Evolutionary conservation across 2,329 filamentous ascomycete genomes (phyloP), one percentile per base, ranked within the genome.

Genomic region (Penicillium sp.): DNA sequence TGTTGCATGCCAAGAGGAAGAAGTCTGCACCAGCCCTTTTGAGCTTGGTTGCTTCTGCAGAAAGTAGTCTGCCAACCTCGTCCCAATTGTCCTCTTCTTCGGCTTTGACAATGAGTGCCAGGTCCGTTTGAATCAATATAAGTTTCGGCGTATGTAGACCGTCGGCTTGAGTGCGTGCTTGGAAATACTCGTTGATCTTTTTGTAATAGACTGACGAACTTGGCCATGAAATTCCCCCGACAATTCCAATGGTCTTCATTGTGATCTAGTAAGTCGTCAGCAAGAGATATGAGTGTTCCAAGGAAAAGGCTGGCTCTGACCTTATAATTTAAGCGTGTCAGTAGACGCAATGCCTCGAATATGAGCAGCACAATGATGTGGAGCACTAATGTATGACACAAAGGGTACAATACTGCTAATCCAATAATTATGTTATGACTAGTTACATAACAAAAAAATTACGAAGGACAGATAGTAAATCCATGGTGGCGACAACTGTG

Each of bases 1-100:
- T 54, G 13, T 54, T 54, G 47, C 46, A 51, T 9, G 47, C 52
- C 10, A 54, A 7, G 4, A 54, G 18, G 27, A 50, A 21, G 23
- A 54, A 45, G 13, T 54, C 47, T 3, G 47, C 47, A 1, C 47
- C 26, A 23, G 36, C 51, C 40, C 45, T 10, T 36, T 42, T 18
- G 39, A 39, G 44, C 29, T 17, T 54, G 42, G 39, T 36, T 8
- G 41, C 24, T 47, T 17, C 21, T 10, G 4, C n/a, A 13, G 40
- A 10, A 17, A 42, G 2, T 13, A 37, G 9, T 24, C 29, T 7
- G 15, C 23, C 48, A 27, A 18, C 36, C 12, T 37, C 24, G 6
- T 46, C 44, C 44, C 44, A 46, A 10, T 29, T 20, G 3, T 34
- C 17, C 18, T 47, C 20, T 15, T 10, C 6, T 9, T 40, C 12